Evolutionary conservation across 2,329 filamentous ascomycete species (phyloP), one percentile per base, ranked within the genome.

Genomic region (Sporothrix humicola): DNA sequence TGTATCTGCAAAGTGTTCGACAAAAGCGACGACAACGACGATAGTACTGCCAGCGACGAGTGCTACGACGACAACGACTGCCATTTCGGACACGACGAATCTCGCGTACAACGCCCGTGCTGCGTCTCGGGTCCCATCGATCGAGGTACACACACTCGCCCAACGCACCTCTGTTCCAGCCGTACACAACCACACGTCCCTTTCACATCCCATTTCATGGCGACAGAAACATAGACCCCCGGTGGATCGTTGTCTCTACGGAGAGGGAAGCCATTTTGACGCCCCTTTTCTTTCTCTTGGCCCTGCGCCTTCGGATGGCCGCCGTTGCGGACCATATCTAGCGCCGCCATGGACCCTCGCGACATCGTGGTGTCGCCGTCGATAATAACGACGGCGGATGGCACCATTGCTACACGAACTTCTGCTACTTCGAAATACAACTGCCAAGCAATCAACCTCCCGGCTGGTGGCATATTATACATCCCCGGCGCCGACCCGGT

Each of bases 401-500:
- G 56, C 59, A 46, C 63, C 61, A 31, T 52, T 10, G 17, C 71
- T 31, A 63, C 72, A 46, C 20, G 15, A 23, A 12, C 74, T 17
- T 52, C 69, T 3, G 10, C 65, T 37, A 37, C 69, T 10, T 37
- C 70, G 31, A 72, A 50, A 42, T 31, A 59, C 56, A 56, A 58
- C 71, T 86, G 84, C 79, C 81, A 82, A 46, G 82, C 83, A 59
- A 81, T 82, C 72, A 80, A 83, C 72, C 80, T 87, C 46, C 84
- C 85, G 3, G 82, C 82, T 71, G 81, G 81, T 73, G 85, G 84
- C 71, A 79, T 86, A 66, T 79, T 88, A 76, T 84, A 86, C 74
- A 79, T 92, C 73, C 82, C 83, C 72, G 83, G 85, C 76, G 85
- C 84, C 76, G 84, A 87, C 72, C 83, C 86, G 76, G 84, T 91